phyloP scores from a whole-genome alignment of 2,329 filamentous ascomycete species.

The Arthrobotrys conoides region DNA sequence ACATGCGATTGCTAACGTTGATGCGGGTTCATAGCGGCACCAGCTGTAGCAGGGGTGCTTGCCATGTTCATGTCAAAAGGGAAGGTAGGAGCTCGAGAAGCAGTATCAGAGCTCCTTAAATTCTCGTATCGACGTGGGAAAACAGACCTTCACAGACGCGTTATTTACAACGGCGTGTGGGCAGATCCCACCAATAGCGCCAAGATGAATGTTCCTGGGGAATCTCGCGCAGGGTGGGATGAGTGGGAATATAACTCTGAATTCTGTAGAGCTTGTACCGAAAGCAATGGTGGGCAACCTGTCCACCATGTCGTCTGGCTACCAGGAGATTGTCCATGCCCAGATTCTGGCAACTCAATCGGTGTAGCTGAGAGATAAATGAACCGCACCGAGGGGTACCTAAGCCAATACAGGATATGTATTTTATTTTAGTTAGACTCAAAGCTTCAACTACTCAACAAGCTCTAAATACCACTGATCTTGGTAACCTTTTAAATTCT shows the following conservation, averaged over 20 bases:
- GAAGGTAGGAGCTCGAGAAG: not conserved
- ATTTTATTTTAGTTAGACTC: too few relatives aligned
- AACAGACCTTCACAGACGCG: not conserved
- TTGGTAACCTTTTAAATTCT: too few relatives aligned
- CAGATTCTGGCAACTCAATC: not conserved
- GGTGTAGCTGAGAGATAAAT: too few relatives aligned
- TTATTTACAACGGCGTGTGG: not conserved
- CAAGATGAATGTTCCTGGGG: not conserved
- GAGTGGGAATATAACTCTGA: constrained; percentile 8
- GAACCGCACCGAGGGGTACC: too few relatives aligned
- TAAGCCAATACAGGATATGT: too few relatives aligned
- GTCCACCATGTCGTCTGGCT: constrained; percentile 3
- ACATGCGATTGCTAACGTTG: not conserved
- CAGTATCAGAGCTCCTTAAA: not conserved
- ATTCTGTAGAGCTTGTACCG: not conserved
- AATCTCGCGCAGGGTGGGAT: not conserved
- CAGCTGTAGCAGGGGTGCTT: constrained; percentile 11
- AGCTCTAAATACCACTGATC: too few relatives aligned
- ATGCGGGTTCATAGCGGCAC: not conserved
- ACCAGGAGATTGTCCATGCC: constrained; percentile 18
- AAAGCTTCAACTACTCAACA: too few relatives aligned
- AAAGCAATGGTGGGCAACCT: not conserved
- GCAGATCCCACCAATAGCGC: not conserved
- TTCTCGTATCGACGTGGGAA: not conserved
- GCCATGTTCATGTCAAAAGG: constrained; percentile 7